Evolutionary conservation across 2,329 filamentous ascomycete species (phyloP), one percentile per base, ranked within the genome.

Genomic region (Penicillium brasilianum): DNA sequence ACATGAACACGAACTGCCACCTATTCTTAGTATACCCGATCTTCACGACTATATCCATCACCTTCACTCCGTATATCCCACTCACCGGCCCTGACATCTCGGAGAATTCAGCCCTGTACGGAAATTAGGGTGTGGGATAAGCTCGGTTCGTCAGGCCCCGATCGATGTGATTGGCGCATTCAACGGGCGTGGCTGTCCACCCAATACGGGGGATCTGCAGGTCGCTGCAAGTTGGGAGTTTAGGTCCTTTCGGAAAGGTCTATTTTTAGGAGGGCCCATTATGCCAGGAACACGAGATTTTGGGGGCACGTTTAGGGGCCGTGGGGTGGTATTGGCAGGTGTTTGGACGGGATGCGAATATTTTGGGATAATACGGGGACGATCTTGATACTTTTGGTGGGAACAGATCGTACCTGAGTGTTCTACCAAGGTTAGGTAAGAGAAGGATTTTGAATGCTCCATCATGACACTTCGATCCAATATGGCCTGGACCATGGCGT

Each of bases 221-320:
- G 25, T 48, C 25, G 44, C 44, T 48, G 25, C 44, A 30, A 25
- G 25, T 28, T 16, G 22, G 25, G 8, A 28, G 1, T 13, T 9
- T 22, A 5, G 8, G 6, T 10, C 18, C 7, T 41, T 41, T 13
- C 1, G 18, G 22, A 16, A 9, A 2, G 8, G 5, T 34, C 34
- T 41, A 39, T 53, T 53, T 53, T 37, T 53, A 39, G 50, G 54
- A 56, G 30, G 20, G 13, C 25, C 30, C 41, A 22, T 32, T 34
- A 25, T 48, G 54, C 54, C 22, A 55, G 37, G 52, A 55, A 55
- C 52, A 55, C 25, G 52, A 55, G 52, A 5, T 20, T n/a, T 25
- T 10, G 20, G 9, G 20, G 7, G 50, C 50, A 53, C 50, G 22
- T 53, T 39, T 25, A 11, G 25, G 36, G 52, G 36, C 22, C 37